Percentiles rank a stretch among this genome's conserved stretches.
Evolutionary conservation across 2,329 filamentous ascomycete genomes (phyloP).

Genomic region (Daldinia sp.): DNA sequence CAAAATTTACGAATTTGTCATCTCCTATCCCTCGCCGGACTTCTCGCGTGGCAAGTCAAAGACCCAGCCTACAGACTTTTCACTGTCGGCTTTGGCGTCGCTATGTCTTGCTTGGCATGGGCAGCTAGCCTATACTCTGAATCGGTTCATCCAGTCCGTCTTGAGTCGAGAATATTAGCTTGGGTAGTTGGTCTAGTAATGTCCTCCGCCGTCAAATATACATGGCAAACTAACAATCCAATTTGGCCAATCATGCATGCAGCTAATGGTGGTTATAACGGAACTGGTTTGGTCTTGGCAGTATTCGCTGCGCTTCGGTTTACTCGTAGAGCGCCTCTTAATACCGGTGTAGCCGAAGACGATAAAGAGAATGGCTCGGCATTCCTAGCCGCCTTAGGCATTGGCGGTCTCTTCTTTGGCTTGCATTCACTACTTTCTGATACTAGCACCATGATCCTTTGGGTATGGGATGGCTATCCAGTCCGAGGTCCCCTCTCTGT

Average conservation of each 20-base stretch:
- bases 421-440: conserved; percentile 94
- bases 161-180: conserved; percentile 83
- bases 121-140: conserved; percentile 82
- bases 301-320: conserved; percentile 79
- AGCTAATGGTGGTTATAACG: conserved; percentile 92
- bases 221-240: conserved; percentile 93
- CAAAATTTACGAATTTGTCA: conserved; percentile 76
- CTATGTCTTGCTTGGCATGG: conserved; percentile 84
- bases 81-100: conserved; percentile 80
- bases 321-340: conserved; percentile 69
- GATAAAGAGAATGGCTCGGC: conserved; percentile 68
- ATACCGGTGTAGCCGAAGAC: conserved; percentile 47
- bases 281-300: conserved; percentile 78
- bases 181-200: conserved; percentile 84
- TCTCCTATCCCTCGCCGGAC: conserved; percentile 77
- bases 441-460: conserved; percentile 98
- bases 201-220: conserved; percentile 90
- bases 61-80: conserved; percentile 80
- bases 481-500: conserved; percentile 86
- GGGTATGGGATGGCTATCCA: conserved; percentile 97
- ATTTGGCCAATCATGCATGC: conserved; percentile 95
- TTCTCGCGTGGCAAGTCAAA: conserved; percentile 80
- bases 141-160: conserved; percentile 73
- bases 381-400: conserved; percentile 75
- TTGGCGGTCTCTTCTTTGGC: conserved; percentile 86